A percentile compares a stretch with the other conserved stretches of the same genome.
phyloP scores from a whole-genome alignment of 192 early-diverging fungal species.

The Coemansia sp. region DNA sequence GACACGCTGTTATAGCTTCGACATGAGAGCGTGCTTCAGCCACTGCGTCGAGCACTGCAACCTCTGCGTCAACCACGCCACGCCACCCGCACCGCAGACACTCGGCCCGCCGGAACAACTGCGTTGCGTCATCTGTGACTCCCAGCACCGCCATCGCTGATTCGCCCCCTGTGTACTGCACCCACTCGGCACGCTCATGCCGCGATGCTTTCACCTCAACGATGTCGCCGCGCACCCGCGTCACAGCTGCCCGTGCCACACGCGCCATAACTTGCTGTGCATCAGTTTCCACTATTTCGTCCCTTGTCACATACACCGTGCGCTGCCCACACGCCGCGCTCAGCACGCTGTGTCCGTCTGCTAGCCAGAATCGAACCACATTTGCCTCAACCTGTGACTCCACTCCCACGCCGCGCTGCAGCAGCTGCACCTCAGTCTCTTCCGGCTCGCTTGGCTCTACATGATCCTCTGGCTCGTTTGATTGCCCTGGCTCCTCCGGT shows the following conservation, averaged over 20 bases:
- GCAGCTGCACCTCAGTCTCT: constrained; percentile 17
- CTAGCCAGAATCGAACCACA: constrained; percentile 12
- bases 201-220: constrained; percentile 35
- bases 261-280: background rate
- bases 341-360: constrained; percentile 18
- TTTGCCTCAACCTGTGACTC: background rate
- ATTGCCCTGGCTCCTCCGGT: background rate
- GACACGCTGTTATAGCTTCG: constrained; percentile 21
- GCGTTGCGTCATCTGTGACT: constrained; percentile 7
- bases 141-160: background rate
- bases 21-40: background rate
- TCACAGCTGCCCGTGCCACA: constrained; percentile 13
- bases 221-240: constrained; percentile 9
- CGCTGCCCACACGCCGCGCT: constrained; percentile 1
- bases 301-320: constrained; percentile 16
- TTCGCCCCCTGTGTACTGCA: constrained; percentile 12
- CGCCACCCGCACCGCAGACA: constrained; percentile 53
- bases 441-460: background rate
- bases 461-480: background rate
- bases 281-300: constrained; percentile 18
- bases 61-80: constrained; percentile 41
- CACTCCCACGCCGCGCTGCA: constrained; percentile 20
- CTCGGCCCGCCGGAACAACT: constrained; percentile 50
- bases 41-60: constrained; percentile 20
- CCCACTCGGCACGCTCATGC: constrained; percentile 35